Conservation (phyloP, 139 green algal species). For the Chlamydomonas schloesseri region DNA sequence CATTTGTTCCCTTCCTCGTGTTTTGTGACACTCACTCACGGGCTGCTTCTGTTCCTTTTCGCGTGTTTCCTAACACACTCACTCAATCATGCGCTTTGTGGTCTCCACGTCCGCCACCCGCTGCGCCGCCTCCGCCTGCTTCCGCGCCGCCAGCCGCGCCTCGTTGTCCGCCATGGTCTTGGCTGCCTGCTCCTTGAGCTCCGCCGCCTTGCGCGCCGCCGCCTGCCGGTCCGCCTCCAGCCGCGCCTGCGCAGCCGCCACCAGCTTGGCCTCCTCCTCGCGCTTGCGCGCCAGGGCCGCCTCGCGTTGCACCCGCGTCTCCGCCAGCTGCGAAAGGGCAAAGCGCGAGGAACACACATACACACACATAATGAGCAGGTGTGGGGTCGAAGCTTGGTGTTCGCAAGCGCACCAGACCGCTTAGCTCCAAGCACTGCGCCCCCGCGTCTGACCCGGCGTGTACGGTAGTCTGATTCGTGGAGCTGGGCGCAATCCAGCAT, state of each 20-base stretch:
- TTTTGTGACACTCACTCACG: no score
- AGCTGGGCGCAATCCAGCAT: no score
- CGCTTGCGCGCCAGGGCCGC: not conserved
- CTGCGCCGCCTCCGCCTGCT: not conserved
- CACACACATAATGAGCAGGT: no score
- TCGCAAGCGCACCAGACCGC: no score
- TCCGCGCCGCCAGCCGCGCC: slow-evolving; percentile 4
- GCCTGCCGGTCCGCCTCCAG: not conserved
- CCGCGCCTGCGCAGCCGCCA: not conserved
- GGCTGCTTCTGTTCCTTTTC: no score
- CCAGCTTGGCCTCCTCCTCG: slow-evolving; percentile 1
- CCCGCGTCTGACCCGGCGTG: no score
- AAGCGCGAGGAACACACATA: no score
- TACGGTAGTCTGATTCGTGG: no score
- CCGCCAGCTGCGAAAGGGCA: not conserved
- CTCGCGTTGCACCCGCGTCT: not conserved
- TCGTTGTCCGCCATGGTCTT: slow-evolving; percentile 13
- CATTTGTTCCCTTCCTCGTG: no score
- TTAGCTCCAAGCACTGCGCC: no score
- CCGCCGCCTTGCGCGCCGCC: not conserved
- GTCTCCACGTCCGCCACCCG: slow-evolving; percentile 20
- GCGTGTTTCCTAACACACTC: no score
- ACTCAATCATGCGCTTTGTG: slow-evolving; percentile 29
- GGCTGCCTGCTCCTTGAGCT: slow-evolving; percentile 8
- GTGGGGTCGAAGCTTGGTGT: no score